Base-by-base conservation (phyloP, 169 alveolate genomes). In the Sarcocystis neurona region DNA sequence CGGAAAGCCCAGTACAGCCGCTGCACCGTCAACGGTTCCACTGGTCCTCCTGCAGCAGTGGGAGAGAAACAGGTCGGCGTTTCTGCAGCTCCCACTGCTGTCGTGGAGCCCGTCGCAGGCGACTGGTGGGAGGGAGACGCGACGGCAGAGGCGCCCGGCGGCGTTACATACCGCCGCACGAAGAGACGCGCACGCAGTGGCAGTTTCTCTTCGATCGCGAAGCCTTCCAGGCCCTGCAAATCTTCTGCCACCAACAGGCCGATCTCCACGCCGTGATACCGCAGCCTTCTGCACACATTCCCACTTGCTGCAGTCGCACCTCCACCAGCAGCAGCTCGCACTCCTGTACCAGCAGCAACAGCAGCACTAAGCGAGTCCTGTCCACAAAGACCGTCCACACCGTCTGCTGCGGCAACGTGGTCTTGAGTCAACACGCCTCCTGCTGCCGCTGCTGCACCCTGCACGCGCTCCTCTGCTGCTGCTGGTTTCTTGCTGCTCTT, bases 161-260 rank as follows among this genome's bases (percentile, higher is more conserved):
- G 10, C 47, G 46, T n/a, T 30, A 72, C 82, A 5, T 41, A 56
- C 27, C 58, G 34, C 10, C 90, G 30, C 37, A 88, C 74, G 56
- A 79, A 34, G 18, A 88, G 84, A 2, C 89, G 70, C 20, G 78
- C 86, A 30, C 84, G 72, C 43, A 66, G 53, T 41, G 85, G 80
- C 44, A 88, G 80, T 5, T 2, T 8, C 12, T 88, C 89, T 41
- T 88, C 92, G 1, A 66, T 68, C 47, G 68, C 32, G 50, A 88
- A 88, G 34, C 92, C 92, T 85, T 88, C 92, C 6, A 88, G 75
- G 56, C 92, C 92, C 44, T 23, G 23, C n/a, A 88, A 12, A 37
- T 88, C 92, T 43, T 68, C 63, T 15, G 77, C 92, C 8, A 80
- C 70, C 4, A 88, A 20, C 30, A 88, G 41, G 5, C 89, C 92